These are phyloP conservation scores for Arbutus unedo DNA, from an alignment of 148 eudicot genomes.

Conservation along the genomic window DNA sequence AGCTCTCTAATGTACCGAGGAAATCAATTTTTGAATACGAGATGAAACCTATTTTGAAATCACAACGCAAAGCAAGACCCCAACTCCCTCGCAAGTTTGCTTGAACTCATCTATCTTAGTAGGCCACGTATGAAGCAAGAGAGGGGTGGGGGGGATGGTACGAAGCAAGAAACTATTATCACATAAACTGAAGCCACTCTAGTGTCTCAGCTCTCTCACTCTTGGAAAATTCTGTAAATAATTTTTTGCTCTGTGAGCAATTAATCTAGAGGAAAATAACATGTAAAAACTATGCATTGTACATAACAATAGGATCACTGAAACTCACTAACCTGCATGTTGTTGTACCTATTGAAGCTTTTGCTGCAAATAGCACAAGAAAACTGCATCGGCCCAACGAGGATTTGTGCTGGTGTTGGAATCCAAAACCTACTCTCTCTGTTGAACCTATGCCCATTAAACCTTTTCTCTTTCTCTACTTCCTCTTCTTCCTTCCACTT, in stretches of 20 bases:
- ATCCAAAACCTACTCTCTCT: constrained; percentile 58
- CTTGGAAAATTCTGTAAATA: background rate
- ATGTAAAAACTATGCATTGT: background rate
- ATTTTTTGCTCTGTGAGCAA: too few species aligned
- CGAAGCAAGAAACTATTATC: background rate
- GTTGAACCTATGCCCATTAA: constrained; percentile 29
- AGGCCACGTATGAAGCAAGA: too few species aligned
- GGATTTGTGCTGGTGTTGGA: constrained; percentile 56
- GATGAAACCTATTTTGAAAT: too few species aligned
- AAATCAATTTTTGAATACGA: too few species aligned
- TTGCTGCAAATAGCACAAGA: constrained; percentile 61
- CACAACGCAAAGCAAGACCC: too few species aligned
- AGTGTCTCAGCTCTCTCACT: background rate
- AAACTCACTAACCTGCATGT: constrained; percentile 54
- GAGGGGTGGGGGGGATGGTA: too few species aligned
- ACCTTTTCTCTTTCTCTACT: constrained; percentile 9
- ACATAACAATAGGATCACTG: background rate
- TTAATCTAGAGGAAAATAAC: too few species aligned
- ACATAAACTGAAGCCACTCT: background rate
- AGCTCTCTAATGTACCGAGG: too few species aligned
- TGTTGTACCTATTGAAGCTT: constrained; percentile 69
- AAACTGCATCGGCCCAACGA: constrained; percentile 65
- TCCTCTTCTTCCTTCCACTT: constrained; percentile 27
- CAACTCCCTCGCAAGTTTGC: too few species aligned
- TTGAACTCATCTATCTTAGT: too few species aligned